A percentile compares a stretch with the other conserved stretches of the same genome.
Evolutionary conservation across 441 rosid genomes (phyloP).

Genomic region (Eutrema salsugineum): DNA sequence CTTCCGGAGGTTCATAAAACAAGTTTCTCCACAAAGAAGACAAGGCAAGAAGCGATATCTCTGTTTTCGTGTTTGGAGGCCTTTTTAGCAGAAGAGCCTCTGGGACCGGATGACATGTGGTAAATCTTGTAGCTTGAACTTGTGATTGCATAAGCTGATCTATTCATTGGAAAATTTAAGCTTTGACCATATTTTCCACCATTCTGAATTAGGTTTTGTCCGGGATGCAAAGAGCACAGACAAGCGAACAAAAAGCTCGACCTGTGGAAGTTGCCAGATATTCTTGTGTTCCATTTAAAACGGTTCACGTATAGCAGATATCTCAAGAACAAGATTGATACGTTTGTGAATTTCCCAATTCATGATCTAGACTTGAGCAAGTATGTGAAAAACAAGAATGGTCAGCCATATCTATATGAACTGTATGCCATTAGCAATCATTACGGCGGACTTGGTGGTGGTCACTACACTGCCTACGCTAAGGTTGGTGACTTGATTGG

Average conservation of each 20-base stretch:
- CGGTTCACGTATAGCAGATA: constrained; percentile 68
- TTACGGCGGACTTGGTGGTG: constrained; percentile 70
- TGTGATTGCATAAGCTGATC: not conserved
- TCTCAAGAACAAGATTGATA: constrained; percentile 61
- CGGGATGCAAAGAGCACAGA: constrained; percentile 68
- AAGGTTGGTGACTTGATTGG: constrained; percentile 38
- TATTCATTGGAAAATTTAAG: not conserved
- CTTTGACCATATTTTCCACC: not conserved
- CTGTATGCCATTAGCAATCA: constrained; percentile 69
- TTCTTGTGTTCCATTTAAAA: constrained; percentile 66
- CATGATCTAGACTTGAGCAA: constrained; percentile 60
- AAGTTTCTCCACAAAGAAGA: constrained; percentile 50
- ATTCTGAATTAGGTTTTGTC: constrained; percentile 54
- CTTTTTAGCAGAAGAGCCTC: constrained; percentile 64
- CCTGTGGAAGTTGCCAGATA: constrained; percentile 67
- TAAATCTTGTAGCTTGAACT: constrained; percentile 23
- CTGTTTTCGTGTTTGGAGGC: constrained; percentile 65
- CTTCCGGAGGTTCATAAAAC: constrained; percentile 75
- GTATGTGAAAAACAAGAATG: constrained; percentile 49
- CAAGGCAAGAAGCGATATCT: constrained; percentile 63
- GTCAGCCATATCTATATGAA: constrained; percentile 51
- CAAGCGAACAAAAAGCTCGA: constrained; percentile 70
- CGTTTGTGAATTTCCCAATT: constrained; percentile 56
- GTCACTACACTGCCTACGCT: constrained; percentile 71
- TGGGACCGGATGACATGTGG: constrained; percentile 80